Evolutionary conservation across 306 rosid species (phyloP).

Genomic region (Calophaca sinica): DNA sequence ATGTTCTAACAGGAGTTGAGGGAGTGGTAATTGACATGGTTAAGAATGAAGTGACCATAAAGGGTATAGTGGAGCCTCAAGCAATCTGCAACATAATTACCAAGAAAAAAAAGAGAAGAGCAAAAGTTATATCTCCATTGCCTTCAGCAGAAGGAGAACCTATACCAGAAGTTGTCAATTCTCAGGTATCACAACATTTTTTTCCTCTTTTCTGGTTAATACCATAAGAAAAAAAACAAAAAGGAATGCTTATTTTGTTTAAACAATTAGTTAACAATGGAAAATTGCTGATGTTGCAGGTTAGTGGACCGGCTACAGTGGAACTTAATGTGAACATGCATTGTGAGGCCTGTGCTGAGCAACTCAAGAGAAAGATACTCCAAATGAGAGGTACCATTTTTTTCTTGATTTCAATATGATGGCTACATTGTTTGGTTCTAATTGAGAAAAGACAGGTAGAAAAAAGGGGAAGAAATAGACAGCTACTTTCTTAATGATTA

Average conservation of each 20-base stretch:
- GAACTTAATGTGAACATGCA: constrained; percentile 95
- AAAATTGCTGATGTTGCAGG: constrained; percentile 56
- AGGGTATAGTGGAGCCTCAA: constrained; percentile 92
- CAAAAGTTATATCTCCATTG: constrained; percentile 80
- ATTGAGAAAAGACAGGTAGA: constrained; percentile 5
- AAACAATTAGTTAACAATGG: constrained; percentile 13
- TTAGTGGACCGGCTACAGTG: constrained; percentile 69
- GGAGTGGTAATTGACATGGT: constrained; percentile 73
- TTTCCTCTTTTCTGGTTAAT: background rate
- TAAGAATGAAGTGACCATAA: constrained; percentile 87
- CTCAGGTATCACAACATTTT: constrained; percentile 61
- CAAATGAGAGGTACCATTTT: constrained; percentile 84
- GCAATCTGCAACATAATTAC: constrained; percentile 68
- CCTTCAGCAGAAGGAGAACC: constrained; percentile 91
- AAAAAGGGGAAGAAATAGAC: constrained; percentile 29
- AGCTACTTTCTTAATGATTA: constrained; percentile 40
- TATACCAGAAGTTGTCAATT: constrained; percentile 78
- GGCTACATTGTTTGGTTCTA: constrained; percentile 36
- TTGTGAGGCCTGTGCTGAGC: constrained; percentile 94
- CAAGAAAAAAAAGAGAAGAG: constrained; percentile 75
- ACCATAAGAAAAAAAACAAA: background rate
- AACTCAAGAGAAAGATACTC: constrained; percentile 86
- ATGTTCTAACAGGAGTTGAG: constrained; percentile 72
- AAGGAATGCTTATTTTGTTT: background rate
- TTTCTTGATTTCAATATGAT: constrained; percentile 32